These are phyloP conservation scores for Flaveria ramosissima DNA, from an alignment of 129 eudicot species.

Conservation along the genomic window DNA sequence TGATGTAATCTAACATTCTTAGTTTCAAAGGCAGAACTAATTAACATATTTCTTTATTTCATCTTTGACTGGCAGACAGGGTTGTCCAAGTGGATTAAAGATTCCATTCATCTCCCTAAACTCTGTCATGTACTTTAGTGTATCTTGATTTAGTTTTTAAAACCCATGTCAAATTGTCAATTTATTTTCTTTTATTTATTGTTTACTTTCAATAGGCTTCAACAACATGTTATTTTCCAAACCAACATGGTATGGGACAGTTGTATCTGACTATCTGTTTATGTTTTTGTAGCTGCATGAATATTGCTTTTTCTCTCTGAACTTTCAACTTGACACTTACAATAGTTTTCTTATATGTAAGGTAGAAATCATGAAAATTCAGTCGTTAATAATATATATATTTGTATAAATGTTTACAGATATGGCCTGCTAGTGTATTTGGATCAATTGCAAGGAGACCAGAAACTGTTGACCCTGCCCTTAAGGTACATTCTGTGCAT, in stretches of 20 bases:
- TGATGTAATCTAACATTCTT: too few species aligned
- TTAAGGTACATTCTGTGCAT: slow-evolving; percentile 30
- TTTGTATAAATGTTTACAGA: slow-evolving; percentile 23
- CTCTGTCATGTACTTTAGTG: too few species aligned
- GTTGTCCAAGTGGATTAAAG: too few species aligned
- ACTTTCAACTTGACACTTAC: not conserved
- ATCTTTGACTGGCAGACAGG: too few species aligned
- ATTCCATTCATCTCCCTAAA: too few species aligned
- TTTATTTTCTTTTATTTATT: not conserved
- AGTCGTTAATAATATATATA: slow-evolving; percentile 5
- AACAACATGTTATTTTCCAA: too few species aligned
- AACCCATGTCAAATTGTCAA: not conserved
- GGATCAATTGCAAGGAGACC: slow-evolving; percentile 43
- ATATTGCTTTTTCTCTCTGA: not conserved
- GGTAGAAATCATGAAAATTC: slow-evolving; percentile 11
- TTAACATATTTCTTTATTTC: too few species aligned
- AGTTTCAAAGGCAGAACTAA: too few species aligned
- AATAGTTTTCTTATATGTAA: not conserved
- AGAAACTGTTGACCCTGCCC: slow-evolving; percentile 33
- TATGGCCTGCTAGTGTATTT: slow-evolving; percentile 43
- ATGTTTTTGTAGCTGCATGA: not conserved
- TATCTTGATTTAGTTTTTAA: not conserved
- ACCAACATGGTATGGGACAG: too few species aligned
- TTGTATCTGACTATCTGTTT: not conserved
- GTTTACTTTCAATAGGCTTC: too few species aligned